Percentiles rank a stretch among this genome's conserved stretches.
These are phyloP conservation scores for Zygoascus tannicola DNA, from an alignment of 805 yeast genomes.

Conservation along the genomic window DNA sequence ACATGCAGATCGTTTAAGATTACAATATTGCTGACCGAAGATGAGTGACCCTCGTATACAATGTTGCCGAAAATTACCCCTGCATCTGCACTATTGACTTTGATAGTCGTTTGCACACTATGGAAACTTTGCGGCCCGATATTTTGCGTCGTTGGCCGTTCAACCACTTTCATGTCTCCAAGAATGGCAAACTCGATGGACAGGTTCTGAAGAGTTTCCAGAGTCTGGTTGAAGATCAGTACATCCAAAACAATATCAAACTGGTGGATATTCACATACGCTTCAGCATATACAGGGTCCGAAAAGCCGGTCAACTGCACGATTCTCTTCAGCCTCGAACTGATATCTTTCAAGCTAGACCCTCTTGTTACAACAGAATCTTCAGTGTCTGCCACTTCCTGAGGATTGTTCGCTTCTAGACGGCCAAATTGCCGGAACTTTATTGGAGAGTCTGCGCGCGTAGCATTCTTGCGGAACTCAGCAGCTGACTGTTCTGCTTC, in stretches of 20 bases:
- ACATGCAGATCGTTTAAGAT: conserved; percentile 91
- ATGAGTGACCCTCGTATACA: conserved; percentile 91
- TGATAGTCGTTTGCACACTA: conserved; percentile 76
- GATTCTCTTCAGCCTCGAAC: conserved; percentile 77
- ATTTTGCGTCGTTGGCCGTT: conserved; percentile 80
- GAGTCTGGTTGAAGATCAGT: conserved; percentile 87
- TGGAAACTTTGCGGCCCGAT: conserved; percentile 97
- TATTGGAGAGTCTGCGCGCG: conserved; percentile 70
- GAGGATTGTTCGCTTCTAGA: conserved; percentile 28
- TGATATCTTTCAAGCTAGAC: conserved; percentile 36
- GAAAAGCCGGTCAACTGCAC: conserved; percentile 96
- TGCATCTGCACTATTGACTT: conserved; percentile 94
- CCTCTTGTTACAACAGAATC: not conserved
- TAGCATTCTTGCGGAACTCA: conserved; percentile 52
- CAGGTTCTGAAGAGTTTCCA: conserved; percentile 72
- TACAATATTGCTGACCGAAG: conserved; percentile 80
- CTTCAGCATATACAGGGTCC: conserved; percentile 97
- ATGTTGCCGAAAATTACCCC: conserved; percentile 97
- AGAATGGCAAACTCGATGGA: conserved; percentile 92
- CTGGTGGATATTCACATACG: conserved; percentile 91
- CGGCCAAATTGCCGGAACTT: conserved; percentile 68
- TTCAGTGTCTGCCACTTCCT: conserved; percentile 45
- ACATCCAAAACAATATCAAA: conserved; percentile 94
- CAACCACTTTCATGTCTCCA: conserved; percentile 92
- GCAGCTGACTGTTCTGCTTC: conserved; percentile 48